A percentile compares a stretch with the other conserved stretches of the same genome.
phyloP scores from a whole-genome alignment of 2,329 filamentous ascomycete genomes.

The Xylogone sp. region DNA sequence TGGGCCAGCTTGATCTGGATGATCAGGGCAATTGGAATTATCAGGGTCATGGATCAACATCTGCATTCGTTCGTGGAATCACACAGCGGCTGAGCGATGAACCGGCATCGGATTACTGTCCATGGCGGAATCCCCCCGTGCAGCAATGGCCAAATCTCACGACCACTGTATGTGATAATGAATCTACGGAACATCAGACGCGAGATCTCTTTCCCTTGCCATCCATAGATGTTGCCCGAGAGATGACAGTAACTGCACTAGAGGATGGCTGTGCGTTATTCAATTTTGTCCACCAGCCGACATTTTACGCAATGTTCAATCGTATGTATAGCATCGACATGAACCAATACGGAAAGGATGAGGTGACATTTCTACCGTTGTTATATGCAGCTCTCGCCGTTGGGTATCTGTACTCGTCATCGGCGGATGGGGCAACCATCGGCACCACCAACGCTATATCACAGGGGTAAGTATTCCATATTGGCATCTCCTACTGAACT shows the following conservation, averaged over 20 bases:
- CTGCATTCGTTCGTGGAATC: neutral
- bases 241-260: constrained; percentile 50
- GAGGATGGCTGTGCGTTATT: constrained; percentile 53
- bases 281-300: constrained; percentile 72
- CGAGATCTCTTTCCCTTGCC: constrained; percentile 58
- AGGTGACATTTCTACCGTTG: constrained; percentile 62
- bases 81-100: neutral
- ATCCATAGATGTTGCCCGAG: constrained; percentile 48
- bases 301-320: constrained; percentile 71
- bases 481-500: neutral
- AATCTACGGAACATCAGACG: constrained; percentile 25
- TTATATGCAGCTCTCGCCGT: constrained; percentile 66
- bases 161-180: constrained; percentile 49
- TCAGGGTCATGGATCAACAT: neutral
- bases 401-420: constrained; percentile 60
- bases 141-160: neutral
- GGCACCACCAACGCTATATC: constrained; percentile 40
- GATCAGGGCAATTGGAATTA: constrained; percentile 1
- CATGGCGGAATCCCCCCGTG: too few species aligned
- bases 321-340: constrained; percentile 66
- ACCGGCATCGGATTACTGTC: constrained; percentile 36
- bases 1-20: neutral
- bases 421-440: constrained; percentile 34
- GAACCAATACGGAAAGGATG: constrained; percentile 58
- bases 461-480: constrained; percentile 28